Evolutionary conservation across 441 rosid genomes (phyloP).

Genomic region (Brassica hybrid): DNA sequence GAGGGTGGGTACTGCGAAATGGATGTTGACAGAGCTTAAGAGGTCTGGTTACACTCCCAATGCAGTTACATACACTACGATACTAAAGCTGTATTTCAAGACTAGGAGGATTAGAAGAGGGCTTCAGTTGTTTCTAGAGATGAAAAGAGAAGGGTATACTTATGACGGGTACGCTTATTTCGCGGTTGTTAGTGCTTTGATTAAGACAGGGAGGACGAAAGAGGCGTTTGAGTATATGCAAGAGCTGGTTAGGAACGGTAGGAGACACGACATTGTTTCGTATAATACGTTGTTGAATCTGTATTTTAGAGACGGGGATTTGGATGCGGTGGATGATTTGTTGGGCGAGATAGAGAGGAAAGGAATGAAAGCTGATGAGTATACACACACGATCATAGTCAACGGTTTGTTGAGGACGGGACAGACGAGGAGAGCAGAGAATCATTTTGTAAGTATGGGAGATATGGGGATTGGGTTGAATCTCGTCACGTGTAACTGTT

Average conservation of each 20-base stretch:
- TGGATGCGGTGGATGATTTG: constrained; percentile 58
- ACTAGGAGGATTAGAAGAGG: constrained; percentile 61
- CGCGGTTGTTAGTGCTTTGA: constrained; percentile 60
- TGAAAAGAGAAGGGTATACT: constrained; percentile 68
- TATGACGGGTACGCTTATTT: constrained; percentile 81
- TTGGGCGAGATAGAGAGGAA: constrained; percentile 57
- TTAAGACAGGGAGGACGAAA: constrained; percentile 59
- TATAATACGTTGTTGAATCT: constrained; percentile 73
- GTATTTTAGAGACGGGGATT: constrained; percentile 62
- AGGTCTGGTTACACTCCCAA: constrained; percentile 61
- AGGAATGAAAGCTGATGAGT: constrained; percentile 69
- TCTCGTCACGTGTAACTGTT: constrained; percentile 63
- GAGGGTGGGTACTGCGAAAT: constrained; percentile 54
- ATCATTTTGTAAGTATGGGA: constrained; percentile 59
- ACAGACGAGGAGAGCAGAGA: constrained; percentile 55
- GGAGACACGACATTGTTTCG: constrained; percentile 68
- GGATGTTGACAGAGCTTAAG: constrained; percentile 60
- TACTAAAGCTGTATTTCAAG: constrained; percentile 66
- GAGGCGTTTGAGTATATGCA: constrained; percentile 59
- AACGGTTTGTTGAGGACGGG: constrained; percentile 68
- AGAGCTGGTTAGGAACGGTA: constrained; percentile 56
- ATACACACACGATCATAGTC: constrained; percentile 77
- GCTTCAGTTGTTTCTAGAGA: constrained; percentile 56
- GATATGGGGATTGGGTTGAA: constrained; percentile 52
- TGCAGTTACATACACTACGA: constrained; percentile 72